Evolutionary conservation across 805 yeast genomes (phyloP), one percentile per base, ranked within the genome.

Genomic region (Kregervanrija delftensis): DNA sequence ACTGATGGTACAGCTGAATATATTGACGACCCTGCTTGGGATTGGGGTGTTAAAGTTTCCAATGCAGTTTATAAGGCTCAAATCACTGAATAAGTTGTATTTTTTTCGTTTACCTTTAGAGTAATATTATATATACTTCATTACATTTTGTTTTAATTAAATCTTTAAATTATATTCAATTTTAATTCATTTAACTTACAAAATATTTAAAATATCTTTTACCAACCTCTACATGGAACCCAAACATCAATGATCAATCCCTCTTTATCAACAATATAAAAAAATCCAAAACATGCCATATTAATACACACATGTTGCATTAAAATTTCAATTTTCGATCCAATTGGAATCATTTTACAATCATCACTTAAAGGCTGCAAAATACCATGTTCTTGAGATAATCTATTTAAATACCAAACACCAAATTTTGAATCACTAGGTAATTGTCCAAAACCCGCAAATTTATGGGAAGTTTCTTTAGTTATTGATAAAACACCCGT

Each of bases 381-480:
- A 35, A 84, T 79, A 8, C 90, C 91, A 55, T 84, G 91, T 54
- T 84, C 91, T 58, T 84, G 90, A 45, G 85, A 77, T 39, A 84
- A 59, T 50, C 87, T 68, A 22, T 22, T 22, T 6, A 22, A 22
- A 22, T 22, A 22, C 28, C 28, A 22, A 22, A 22, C 28, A 22
- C 34, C 77, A 82, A 11, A 84, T 22, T 22, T 8, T 22, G 28
- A 22, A 22, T 22, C 28, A 22, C 28, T 22, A 5, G 28, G 28
- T 22, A 22, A 8, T 6, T 22, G 28, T 6, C 28, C 28, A 6
- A 22, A 22, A 22, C 28, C 28, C 2, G 28, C 28, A 22, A 22
- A 22, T 22, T 22, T 22, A 6, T 22, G 28, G 8, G 83, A 77
- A 3, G 65, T 60, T 56, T 84, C 91, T 55, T 84, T 68, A 1